Percentiles rank a stretch among this genome's conserved stretches.
Evolutionary conservation across 2,329 filamentous ascomycete species (phyloP).

Genomic region (Colletotrichum lindemuthianum): DNA sequence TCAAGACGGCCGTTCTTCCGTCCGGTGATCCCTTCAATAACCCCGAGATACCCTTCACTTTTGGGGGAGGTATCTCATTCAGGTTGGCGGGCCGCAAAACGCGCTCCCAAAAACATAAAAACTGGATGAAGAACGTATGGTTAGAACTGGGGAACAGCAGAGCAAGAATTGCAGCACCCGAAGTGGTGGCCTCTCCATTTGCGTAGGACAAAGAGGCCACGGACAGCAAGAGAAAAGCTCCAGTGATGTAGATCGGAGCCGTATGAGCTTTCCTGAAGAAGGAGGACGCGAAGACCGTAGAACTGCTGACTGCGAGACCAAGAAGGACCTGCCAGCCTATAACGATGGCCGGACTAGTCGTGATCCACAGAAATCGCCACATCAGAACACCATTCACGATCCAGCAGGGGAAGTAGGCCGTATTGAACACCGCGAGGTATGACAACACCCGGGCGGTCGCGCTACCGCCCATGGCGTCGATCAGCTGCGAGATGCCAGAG

Average conservation of each 20-base stretch:
- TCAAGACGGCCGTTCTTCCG: neutral
- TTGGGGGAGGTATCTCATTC: neutral
- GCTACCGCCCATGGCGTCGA: constrained; percentile 40
- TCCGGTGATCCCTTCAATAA: too few relatives aligned
- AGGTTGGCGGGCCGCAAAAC: neutral
- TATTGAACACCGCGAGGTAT: neutral
- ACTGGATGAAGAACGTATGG: constrained; percentile 40
- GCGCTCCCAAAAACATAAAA: constrained; percentile 39
- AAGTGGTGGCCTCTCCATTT: neutral
- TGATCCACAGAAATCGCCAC: constrained; percentile 42
- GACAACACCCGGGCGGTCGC: constrained; percentile 14
- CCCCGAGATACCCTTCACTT: too few relatives aligned
- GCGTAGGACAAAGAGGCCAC: constrained; percentile 16
- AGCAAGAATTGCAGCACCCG: constrained; percentile 18
- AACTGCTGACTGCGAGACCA: constrained; percentile 67
- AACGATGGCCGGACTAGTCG: constrained; percentile 43
- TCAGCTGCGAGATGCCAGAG: constrained; percentile 44
- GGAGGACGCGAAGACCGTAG: constrained; percentile 65
- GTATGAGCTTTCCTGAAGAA: constrained; percentile 48
- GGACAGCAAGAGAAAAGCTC: constrained; percentile 43
- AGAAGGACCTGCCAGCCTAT: constrained; percentile 58
- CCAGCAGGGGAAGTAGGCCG: constrained; percentile 38
- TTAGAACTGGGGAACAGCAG: constrained; percentile 40
- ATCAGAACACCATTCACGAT: constrained; percentile 42
- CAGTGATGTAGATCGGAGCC: constrained; percentile 45